These are phyloP conservation scores for Anthostomella pinea DNA, from an alignment of 2,329 filamentous ascomycete species.

Conservation along the genomic window DNA sequence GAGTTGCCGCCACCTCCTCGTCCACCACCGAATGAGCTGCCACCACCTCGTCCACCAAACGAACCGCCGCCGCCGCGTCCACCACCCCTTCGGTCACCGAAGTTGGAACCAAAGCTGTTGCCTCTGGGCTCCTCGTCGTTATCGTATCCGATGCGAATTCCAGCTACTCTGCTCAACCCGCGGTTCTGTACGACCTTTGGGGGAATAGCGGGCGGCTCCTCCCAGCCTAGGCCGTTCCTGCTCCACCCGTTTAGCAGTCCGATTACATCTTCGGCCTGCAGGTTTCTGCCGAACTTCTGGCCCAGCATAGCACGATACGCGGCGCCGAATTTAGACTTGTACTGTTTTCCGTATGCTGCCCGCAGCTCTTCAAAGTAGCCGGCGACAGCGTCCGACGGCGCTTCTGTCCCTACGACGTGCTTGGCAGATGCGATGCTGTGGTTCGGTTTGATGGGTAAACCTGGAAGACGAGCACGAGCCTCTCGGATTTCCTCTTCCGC, in stretches of 20 bases:
- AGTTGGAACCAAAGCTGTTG: slow-evolving; percentile 6
- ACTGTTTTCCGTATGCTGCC: slow-evolving; percentile 42
- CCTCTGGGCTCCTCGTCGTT: slow-evolving; percentile 6
- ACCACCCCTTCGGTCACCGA: slow-evolving; percentile 4
- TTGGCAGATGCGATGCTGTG: slow-evolving; percentile 48
- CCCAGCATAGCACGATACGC: slow-evolving; percentile 60
- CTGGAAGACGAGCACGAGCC: slow-evolving; percentile 50
- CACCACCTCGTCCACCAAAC: slow-evolving; percentile 5
- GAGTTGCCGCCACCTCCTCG: background rate
- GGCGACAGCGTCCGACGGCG: slow-evolving; percentile 36
- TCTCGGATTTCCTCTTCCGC: slow-evolving; percentile 49
- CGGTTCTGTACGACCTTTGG: slow-evolving; percentile 19
- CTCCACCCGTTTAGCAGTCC: slow-evolving; percentile 54
- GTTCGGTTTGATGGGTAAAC: slow-evolving; percentile 60
- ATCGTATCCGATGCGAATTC: slow-evolving; percentile 26
- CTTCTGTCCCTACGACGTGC: slow-evolving; percentile 48
- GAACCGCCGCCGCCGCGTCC: slow-evolving; percentile 5
- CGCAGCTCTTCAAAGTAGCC: slow-evolving; percentile 42
- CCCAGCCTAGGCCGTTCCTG: slow-evolving; percentile 49
- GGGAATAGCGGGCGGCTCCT: slow-evolving; percentile 42
- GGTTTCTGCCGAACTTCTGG: slow-evolving; percentile 39
- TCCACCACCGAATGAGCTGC: slow-evolving; percentile 2
- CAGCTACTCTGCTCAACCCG: slow-evolving; percentile 26
- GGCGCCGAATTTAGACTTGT: slow-evolving; percentile 38
- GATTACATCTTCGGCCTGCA: slow-evolving; percentile 37